Evolutionary conservation across 495 filamentous ascomycete species (phyloP).

Genomic region (Penicillium paradoxum): DNA sequence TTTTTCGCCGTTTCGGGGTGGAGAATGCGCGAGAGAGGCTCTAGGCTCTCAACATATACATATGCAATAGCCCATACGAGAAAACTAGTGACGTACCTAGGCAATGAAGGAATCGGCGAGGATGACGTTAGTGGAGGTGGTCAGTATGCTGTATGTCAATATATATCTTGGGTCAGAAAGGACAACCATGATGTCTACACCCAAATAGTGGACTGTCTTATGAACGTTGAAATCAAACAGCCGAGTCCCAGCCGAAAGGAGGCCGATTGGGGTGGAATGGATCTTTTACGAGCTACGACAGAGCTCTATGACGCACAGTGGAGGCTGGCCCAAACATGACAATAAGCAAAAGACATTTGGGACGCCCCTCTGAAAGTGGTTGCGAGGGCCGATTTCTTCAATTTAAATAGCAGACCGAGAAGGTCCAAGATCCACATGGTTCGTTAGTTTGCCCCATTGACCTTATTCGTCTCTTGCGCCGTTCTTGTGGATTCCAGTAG

Average conservation of each 20-base stretch:
- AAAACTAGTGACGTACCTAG: too few relatives aligned
- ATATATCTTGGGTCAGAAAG: neutral
- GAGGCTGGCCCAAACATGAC: neutral
- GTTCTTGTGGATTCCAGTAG: conserved; percentile 2
- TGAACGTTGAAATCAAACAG: neutral
- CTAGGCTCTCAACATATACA: too few relatives aligned
- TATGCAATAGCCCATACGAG: too few relatives aligned
- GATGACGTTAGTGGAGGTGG: too few relatives aligned
- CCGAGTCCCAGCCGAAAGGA: neutral
- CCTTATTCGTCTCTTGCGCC: conserved; percentile 13
- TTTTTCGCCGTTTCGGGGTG: too few relatives aligned
- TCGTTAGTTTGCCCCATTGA: neutral
- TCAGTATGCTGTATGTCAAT: neutral
- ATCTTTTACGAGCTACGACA: neutral
- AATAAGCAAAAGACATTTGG: neutral
- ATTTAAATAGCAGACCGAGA: conserved; percentile 4
- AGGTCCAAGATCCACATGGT: conserved; percentile 10
- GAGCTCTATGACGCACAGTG: neutral
- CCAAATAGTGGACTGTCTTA: neutral
- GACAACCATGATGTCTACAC: neutral
- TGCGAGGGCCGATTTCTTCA: conserved; percentile 2
- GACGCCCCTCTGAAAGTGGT: neutral
- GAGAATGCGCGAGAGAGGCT: too few relatives aligned
- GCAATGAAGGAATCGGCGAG: too few relatives aligned
- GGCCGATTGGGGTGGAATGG: neutral